Percentiles rank a stretch among this genome's conserved stretches.
phyloP scores from a whole-genome alignment of 805 yeast species.

The Grigorovia yakushimaensis region DNA sequence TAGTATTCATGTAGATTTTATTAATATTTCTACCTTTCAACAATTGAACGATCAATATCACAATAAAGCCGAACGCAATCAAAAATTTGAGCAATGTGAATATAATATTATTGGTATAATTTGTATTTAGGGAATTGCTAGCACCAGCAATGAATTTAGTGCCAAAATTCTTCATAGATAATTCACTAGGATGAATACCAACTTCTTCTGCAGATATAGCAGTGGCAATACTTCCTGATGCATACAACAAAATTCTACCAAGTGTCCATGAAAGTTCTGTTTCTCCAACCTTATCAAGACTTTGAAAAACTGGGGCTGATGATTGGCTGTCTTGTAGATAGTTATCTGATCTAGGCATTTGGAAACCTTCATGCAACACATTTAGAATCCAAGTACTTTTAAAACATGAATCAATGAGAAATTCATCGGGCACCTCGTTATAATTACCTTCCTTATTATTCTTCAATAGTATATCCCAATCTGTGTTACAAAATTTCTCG shows the following conservation, averaged over 20 bases:
- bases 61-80: not conserved
- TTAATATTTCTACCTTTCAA: not conserved
- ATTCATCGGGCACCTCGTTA: slow-evolving; percentile 44
- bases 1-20: not conserved
- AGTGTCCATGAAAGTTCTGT: slow-evolving; percentile 91
- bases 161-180: slow-evolving; percentile 11
- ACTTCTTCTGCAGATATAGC: slow-evolving; percentile 10
- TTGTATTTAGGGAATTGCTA: not conserved
- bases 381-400: slow-evolving; percentile 92
- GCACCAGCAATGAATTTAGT: slow-evolving; percentile 22
- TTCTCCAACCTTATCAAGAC: slow-evolving; percentile 72
- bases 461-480: slow-evolving; percentile 52
- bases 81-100: not conserved
- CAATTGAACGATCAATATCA: not conserved
- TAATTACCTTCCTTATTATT: slow-evolving; percentile 47
- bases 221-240: slow-evolving; percentile 51
- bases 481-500: slow-evolving; percentile 60
- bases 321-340: slow-evolving; percentile 9
- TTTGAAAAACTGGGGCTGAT: slow-evolving; percentile 58
- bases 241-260: slow-evolving; percentile 77
- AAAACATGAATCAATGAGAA: slow-evolving; percentile 72
- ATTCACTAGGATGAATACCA: slow-evolving; percentile 24
- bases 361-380: slow-evolving; percentile 86
- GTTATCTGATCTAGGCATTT: slow-evolving; percentile 44
- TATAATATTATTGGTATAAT: not conserved